phyloP scores from a whole-genome alignment of 129 eudicot genomes.

The Lonicera japonica region DNA sequence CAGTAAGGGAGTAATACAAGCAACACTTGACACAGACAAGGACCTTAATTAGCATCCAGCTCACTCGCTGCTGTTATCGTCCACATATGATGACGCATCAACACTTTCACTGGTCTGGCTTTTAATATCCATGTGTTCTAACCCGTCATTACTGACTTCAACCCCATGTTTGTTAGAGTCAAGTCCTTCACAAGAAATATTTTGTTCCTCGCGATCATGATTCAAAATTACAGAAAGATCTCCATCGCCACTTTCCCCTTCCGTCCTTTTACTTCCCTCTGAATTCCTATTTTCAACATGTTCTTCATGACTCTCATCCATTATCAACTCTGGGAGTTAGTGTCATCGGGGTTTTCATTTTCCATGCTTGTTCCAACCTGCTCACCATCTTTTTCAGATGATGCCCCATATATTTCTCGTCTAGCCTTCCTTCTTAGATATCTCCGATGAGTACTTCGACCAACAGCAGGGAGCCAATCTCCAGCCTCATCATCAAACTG shows the following conservation, averaged over 20 bases:
- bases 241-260: conserved; percentile 21
- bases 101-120: conserved; percentile 51
- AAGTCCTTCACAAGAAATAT: conserved; percentile 8
- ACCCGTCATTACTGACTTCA: conserved; percentile 26
- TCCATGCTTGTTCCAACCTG: conserved; percentile 22
- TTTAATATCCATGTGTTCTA: conserved; percentile 28
- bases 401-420: conserved; percentile 54
- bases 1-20: conserved; percentile 84
- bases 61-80: conserved; percentile 86
- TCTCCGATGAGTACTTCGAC: conserved; percentile 91
- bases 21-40: conserved; percentile 94
- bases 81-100: conserved; percentile 37
- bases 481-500: conserved; percentile 48
- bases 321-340: conserved; percentile 33
- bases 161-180: conserved; percentile 1
- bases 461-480: conserved; percentile 91
- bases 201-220: conserved; percentile 32
- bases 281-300: conserved; percentile 15
- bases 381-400: conserved; percentile 40
- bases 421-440: conserved; percentile 84
- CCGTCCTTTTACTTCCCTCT: conserved; percentile 10
- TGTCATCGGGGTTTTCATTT: conserved; percentile 31
- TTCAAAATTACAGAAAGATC: conserved; percentile 52
- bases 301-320: conserved; percentile 31
- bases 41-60: conserved; percentile 89